Evolutionary conservation across 2,329 filamentous ascomycete species (phyloP).

Genomic region (Daldinia sp.): DNA sequence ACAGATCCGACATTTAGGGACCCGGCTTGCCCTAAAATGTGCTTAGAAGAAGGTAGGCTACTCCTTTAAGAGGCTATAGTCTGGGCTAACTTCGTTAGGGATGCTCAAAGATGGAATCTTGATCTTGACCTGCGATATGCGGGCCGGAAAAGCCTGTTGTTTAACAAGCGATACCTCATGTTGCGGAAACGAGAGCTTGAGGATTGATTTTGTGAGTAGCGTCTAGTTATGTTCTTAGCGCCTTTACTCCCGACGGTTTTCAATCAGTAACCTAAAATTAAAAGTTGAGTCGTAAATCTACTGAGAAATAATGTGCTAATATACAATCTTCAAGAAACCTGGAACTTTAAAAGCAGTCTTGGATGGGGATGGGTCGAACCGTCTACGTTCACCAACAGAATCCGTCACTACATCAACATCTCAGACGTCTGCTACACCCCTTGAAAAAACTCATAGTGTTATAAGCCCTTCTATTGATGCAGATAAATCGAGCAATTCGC

Average conservation of each 20-base stretch:
- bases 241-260: not conserved
- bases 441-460: not conserved
- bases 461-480: not conserved
- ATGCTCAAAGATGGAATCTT: not conserved
- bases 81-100: not conserved
- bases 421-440: not conserved
- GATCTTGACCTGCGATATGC: not conserved
- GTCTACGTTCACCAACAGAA: not conserved
- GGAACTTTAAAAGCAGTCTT: not conserved
- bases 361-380: not conserved
- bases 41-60: not conserved
- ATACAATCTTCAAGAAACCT: not conserved
- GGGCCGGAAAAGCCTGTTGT: not conserved
- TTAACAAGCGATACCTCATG: not conserved
- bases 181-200: not conserved
- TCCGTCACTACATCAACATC: not conserved
- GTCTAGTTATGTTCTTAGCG: not conserved
- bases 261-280: not conserved
- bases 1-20: conserved; percentile 7
- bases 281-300: not conserved
- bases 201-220: not conserved
- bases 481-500: not conserved
- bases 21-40: conserved; percentile 5
- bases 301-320: not conserved
- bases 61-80: not conserved